phyloP scores from a whole-genome alignment of 164 flowering plant genomes.

The Vitis riparia region DNA sequence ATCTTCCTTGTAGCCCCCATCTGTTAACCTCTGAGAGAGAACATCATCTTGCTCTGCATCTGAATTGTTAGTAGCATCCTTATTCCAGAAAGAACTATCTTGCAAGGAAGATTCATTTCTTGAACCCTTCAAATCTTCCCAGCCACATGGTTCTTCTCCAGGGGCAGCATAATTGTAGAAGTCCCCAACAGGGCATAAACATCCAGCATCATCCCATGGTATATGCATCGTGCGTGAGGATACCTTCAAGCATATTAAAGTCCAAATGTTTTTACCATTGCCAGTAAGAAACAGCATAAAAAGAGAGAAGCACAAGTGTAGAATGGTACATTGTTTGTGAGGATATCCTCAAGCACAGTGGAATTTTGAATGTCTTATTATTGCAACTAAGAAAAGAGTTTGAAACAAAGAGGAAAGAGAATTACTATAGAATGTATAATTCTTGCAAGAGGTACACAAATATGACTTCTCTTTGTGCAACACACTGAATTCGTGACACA shows the following conservation, averaged over 20 bases:
- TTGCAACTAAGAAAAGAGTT: background rate
- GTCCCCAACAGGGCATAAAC: conserved; percentile 97
- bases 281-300: no score
- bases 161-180: conserved; percentile 92
- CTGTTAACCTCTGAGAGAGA: conserved; percentile 49
- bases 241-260: conserved; percentile 48
- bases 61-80: conserved; percentile 10
- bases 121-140: conserved; percentile 19
- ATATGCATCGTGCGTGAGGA: conserved; percentile 86
- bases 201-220: conserved; percentile 97
- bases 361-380: background rate
- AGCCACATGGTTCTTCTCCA: conserved; percentile 41
- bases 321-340: no score
- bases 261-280: background rate
- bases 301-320: no score
- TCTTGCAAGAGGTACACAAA: background rate
- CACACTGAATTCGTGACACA: background rate
- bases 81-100: conserved; percentile 13
- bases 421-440: background rate
- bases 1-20: conserved; percentile 72
- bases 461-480: background rate
- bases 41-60: conserved; percentile 24
- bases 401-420: background rate
- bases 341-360: no score
- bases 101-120: conserved; percentile 17